Percentiles rank a stretch among this genome's conserved stretches.
Evolutionary conservation across 257 asterid genomes (phyloP).

Genomic region (Pogostemon cablin): DNA sequence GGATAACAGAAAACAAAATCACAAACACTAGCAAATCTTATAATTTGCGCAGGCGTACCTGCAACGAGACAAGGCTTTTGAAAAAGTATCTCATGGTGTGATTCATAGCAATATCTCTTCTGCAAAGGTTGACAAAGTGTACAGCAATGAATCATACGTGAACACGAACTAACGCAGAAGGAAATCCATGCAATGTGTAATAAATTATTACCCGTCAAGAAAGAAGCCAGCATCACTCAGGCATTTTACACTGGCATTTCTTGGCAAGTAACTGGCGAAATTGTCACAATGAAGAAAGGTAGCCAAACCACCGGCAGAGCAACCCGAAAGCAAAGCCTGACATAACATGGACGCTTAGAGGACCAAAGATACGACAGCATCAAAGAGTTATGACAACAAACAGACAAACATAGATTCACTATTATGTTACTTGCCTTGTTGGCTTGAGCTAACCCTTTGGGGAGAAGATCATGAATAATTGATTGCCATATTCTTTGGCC

Average conservation of each 20-base stretch:
- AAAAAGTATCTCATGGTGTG: slow-evolving; percentile 73
- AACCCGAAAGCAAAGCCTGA: slow-evolving; percentile 93
- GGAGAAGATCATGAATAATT: slow-evolving; percentile 79
- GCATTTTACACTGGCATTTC: slow-evolving; percentile 84
- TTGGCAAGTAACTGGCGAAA: slow-evolving; percentile 67
- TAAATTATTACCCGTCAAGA: slow-evolving; percentile 60
- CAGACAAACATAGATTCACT: too few relatives aligned
- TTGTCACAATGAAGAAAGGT: slow-evolving; percentile 84
- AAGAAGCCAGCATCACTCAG: slow-evolving; percentile 95
- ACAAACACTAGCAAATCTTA: neutral
- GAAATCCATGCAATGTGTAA: neutral
- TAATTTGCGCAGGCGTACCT: slow-evolving; percentile 41
- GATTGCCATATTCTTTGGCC: slow-evolving; percentile 94
- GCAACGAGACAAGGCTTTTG: slow-evolving; percentile 59
- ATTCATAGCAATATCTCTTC: slow-evolving; percentile 74
- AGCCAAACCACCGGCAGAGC: slow-evolving; percentile 97
- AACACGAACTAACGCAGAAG: neutral
- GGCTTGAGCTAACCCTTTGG: slow-evolving; percentile 75
- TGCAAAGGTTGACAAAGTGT: slow-evolving; percentile 42
- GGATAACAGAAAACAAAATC: neutral
- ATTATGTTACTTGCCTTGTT: slow-evolving; percentile 52
- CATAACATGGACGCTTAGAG: neutral
- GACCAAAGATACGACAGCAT: neutral
- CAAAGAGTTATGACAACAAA: too few relatives aligned
- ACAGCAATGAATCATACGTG: neutral